Conservation (phyloP, 176 grass and related monocot species). For the Aegilops bicornis region DNA sequence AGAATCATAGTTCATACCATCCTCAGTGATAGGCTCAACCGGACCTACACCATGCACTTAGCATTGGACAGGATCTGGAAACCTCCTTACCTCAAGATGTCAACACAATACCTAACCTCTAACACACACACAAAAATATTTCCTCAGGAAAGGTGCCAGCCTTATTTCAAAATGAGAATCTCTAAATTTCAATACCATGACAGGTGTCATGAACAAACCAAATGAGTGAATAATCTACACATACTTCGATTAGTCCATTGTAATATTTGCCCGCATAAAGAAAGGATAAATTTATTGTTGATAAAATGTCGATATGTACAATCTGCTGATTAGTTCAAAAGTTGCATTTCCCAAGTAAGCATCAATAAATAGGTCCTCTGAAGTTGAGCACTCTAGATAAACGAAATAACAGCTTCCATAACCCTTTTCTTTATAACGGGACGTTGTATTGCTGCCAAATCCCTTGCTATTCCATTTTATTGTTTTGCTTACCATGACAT, state of each 20-base stretch:
- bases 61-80: not conserved
- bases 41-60: conserved; percentile 7
- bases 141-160: not conserved
- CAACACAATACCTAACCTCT: not conserved
- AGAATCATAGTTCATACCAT: conserved; percentile 11
- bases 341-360: not conserved
- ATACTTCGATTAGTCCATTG: not conserved
- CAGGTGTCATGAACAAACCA: conserved; percentile 17
- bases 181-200: conserved; percentile 12
- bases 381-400: not conserved
- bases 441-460: not conserved
- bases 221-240: not conserved
- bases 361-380: not conserved
- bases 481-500: not conserved
- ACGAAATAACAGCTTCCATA: not conserved
- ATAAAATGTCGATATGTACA: not conserved
- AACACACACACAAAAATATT: not conserved
- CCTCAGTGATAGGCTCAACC: not conserved
- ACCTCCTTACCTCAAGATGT: not conserved
- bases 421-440: not conserved
- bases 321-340: not conserved
- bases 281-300: not conserved
- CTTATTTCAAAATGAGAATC: not conserved
- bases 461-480: conserved; percentile 5
- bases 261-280: not conserved